A percentile compares a stretch with the other conserved stretches of the same genome.
Evolutionary conservation across 2,329 filamentous ascomycete species (phyloP).

Genomic region (Calonectria leucothoes): DNA sequence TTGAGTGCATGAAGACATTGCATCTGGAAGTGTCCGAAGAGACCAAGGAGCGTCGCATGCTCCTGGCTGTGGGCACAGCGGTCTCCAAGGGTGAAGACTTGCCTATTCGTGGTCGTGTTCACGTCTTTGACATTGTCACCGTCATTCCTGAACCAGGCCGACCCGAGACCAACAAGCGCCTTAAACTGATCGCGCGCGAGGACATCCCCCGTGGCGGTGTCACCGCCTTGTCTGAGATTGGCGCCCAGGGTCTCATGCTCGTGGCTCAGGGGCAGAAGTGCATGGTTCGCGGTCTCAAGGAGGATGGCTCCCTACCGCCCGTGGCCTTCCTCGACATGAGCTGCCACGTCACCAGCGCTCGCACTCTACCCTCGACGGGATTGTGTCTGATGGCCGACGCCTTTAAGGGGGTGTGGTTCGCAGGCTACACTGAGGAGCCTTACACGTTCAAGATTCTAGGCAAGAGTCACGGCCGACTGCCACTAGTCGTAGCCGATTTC

Average conservation of each 20-base stretch:
- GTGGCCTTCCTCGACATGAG: slow-evolving; percentile 99
- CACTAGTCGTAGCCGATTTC: slow-evolving; percentile 86
- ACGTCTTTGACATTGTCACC: slow-evolving; percentile 90
- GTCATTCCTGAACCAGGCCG: slow-evolving; percentile 90
- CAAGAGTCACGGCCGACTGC: slow-evolving; percentile 82
- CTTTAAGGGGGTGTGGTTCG: slow-evolving; percentile 95
- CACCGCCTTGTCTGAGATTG: slow-evolving; percentile 85
- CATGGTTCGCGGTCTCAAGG: slow-evolving; percentile 95
- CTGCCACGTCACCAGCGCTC: slow-evolving; percentile 88
- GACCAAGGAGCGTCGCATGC: slow-evolving; percentile 85
- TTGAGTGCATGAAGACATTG: slow-evolving; percentile 85
- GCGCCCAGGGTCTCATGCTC: slow-evolving; percentile 87
- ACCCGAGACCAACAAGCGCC: slow-evolving; percentile 85
- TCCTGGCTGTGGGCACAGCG: slow-evolving; percentile 88
- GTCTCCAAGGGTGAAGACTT: slow-evolving; percentile 91
- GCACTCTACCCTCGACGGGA: slow-evolving; percentile 84
- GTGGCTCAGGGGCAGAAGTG: slow-evolving; percentile 96
- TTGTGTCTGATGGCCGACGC: slow-evolving; percentile 90
- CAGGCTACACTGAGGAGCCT: slow-evolving; percentile 95
- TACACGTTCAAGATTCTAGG: slow-evolving; percentile 95
- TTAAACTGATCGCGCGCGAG: slow-evolving; percentile 90
- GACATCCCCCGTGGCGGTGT: slow-evolving; percentile 93
- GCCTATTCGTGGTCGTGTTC: slow-evolving; percentile 84
- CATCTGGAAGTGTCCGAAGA: slow-evolving; percentile 91
- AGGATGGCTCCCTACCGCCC: slow-evolving; percentile 90